phyloP scores from a whole-genome alignment of 1,284 basidiomycete genomes.

The Ustilago hordei region DNA sequence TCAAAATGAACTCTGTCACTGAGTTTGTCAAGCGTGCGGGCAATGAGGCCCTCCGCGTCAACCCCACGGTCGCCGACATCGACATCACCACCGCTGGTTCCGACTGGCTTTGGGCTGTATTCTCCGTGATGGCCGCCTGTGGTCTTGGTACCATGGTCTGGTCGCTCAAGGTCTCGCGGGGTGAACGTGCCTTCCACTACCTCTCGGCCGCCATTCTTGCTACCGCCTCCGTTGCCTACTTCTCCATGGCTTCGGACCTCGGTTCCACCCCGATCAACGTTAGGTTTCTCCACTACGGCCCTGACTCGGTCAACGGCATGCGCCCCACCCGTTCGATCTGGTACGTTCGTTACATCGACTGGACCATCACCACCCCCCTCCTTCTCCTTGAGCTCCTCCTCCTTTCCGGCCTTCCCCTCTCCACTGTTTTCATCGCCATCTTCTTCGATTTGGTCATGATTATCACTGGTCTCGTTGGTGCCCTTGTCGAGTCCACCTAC shows the following conservation, averaged over 20 bases:
- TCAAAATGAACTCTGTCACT: slow-evolving; percentile 31
- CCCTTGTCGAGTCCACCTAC: slow-evolving; percentile 73
- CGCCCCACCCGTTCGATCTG: slow-evolving; percentile 74
- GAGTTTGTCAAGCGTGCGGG: slow-evolving; percentile 49
- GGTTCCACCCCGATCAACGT: slow-evolving; percentile 73
- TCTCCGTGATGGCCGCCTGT: slow-evolving; percentile 65
- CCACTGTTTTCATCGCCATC: slow-evolving; percentile 73
- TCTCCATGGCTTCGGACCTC: slow-evolving; percentile 76
- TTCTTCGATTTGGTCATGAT: slow-evolving; percentile 74
- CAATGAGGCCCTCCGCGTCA: slow-evolving; percentile 51
- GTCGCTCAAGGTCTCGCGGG: slow-evolving; percentile 50
- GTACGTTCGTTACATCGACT: slow-evolving; percentile 70
- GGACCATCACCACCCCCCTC: slow-evolving; percentile 74
- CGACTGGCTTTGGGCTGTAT: slow-evolving; percentile 73
- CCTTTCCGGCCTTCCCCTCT: slow-evolving; percentile 74
- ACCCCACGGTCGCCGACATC: slow-evolving; percentile 54
- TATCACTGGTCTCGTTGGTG: slow-evolving; percentile 74
- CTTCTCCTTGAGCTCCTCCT: slow-evolving; percentile 74
- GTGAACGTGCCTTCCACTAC: slow-evolving; percentile 73
- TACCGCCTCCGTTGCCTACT: slow-evolving; percentile 72
- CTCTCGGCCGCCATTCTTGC: slow-evolving; percentile 70
- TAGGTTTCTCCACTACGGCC: slow-evolving; percentile 71
- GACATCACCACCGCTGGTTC: slow-evolving; percentile 66
- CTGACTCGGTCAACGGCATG: slow-evolving; percentile 26
- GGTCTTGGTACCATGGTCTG: slow-evolving; percentile 62